These are phyloP conservation scores for Pythium dissotocum DNA, from an alignment of 352 stramenopile genomes.

Conservation along the genomic window DNA sequence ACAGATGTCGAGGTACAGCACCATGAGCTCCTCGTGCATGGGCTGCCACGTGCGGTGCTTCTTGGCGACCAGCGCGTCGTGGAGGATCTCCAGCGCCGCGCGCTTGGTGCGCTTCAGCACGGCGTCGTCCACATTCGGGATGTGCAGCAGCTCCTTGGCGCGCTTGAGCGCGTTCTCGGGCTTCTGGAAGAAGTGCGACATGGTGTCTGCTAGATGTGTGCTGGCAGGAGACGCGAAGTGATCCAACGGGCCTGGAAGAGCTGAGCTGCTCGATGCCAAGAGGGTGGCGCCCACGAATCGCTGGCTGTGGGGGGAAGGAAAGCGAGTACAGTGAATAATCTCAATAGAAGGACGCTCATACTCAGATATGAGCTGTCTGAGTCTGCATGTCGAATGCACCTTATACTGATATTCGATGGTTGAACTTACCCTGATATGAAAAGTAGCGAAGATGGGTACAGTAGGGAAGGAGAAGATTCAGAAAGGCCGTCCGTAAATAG, in stretches of 20 bases:
- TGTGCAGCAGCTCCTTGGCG: conserved; percentile 83
- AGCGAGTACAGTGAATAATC: neutral
- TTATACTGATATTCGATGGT: too few relatives aligned
- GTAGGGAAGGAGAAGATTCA: neutral
- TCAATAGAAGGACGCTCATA: neutral
- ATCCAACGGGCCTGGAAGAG: neutral
- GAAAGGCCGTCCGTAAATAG: neutral
- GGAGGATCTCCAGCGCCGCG: conserved; percentile 83
- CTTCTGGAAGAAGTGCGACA: conserved; percentile 90
- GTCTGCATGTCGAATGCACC: too few relatives aligned
- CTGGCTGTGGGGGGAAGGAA: neutral
- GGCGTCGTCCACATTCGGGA: conserved; percentile 68
- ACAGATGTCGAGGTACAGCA: conserved; percentile 96
- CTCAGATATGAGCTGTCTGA: too few relatives aligned
- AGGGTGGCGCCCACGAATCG: neutral
- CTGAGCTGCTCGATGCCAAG: neutral
- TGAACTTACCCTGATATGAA: too few relatives aligned
- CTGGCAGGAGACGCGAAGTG: neutral
- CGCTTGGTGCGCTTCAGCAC: conserved; percentile 82
- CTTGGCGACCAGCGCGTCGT: conserved; percentile 95
- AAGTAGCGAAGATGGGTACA: neutral
- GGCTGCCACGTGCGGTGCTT: conserved; percentile 97
- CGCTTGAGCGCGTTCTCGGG: conserved; percentile 92
- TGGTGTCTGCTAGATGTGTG: conserved; percentile 18
- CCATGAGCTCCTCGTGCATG: conserved; percentile 97